Evolutionary conservation across 2,329 filamentous ascomycete genomes (phyloP).

Genomic region (Didymella glomerata): DNA sequence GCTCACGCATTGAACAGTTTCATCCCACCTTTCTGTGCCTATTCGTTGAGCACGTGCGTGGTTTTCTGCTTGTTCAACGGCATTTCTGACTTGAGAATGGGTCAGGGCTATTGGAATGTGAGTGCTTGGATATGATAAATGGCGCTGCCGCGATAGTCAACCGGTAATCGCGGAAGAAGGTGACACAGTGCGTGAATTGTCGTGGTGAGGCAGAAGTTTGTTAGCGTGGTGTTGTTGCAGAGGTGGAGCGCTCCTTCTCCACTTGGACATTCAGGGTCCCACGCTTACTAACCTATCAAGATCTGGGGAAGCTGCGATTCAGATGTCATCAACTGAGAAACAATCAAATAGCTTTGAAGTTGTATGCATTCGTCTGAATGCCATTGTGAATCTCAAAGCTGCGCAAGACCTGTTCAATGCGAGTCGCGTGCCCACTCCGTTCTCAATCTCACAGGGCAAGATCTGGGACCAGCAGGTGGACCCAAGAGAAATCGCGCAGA

Average conservation of each 20-base stretch:
- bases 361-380: too few relatives aligned
- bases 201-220: conserved; percentile 1
- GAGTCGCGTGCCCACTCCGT: background rate
- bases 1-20: conserved; percentile 19
- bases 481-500: background rate
- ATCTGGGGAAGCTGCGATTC: conserved; percentile 10
- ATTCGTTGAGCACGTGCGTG: conserved; percentile 24
- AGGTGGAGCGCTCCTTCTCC: conserved; percentile 6
- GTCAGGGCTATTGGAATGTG: conserved; percentile 9
- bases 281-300: conserved; percentile 10
- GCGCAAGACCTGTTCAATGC: background rate
- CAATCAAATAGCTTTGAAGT: background rate
- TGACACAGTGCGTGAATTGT: conserved; percentile 5
- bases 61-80: conserved; percentile 8
- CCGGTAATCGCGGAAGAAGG: conserved; percentile 1
- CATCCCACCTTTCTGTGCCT: conserved; percentile 13
- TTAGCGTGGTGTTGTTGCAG: conserved; percentile 21
- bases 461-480: too few relatives aligned
- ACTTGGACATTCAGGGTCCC: background rate
- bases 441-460: background rate
- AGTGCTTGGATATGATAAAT: background rate
- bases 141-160: conserved; percentile 4
- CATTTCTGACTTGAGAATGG: conserved; percentile 2
- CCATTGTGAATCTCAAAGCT: background rate
- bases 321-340: background rate